Evolutionary conservation across 352 stramenopile species (phyloP).

Genomic region (Phytophthora melonis): DNA sequence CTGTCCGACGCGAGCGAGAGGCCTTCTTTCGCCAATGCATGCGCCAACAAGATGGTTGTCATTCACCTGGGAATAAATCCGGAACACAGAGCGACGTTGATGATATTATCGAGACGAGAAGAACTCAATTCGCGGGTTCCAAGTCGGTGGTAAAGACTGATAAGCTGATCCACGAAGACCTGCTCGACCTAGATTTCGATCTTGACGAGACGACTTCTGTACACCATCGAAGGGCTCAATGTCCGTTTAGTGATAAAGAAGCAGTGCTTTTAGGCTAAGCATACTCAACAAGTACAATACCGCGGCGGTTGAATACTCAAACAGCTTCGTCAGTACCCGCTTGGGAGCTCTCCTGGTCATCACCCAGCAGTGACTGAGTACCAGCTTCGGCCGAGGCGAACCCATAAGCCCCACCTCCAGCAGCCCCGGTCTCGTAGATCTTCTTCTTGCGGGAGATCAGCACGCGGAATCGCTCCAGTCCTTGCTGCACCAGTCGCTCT

Average conservation of each 20-base stretch:
- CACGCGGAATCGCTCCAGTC: constrained; percentile 51
- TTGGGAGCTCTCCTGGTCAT: constrained; percentile 15
- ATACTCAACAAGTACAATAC: neutral
- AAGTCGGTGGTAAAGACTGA: neutral
- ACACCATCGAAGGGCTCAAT: constrained; percentile 7
- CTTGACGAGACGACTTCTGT: constrained; percentile 2
- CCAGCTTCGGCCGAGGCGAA: constrained; percentile 32
- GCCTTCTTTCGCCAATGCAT: constrained; percentile 32
- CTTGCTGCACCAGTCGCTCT: constrained; percentile 60
- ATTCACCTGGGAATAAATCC: neutral
- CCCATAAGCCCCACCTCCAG: constrained; percentile 37
- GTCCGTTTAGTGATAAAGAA: constrained; percentile 6
- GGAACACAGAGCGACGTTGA: neutral
- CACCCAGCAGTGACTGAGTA: constrained; percentile 33
- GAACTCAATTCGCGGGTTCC: neutral
- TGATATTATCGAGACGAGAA: neutral
- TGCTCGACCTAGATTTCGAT: constrained; percentile 8
- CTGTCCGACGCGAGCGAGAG: constrained; percentile 21
- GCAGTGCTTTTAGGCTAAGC: neutral
- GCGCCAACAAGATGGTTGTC: neutral
- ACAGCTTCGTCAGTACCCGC: constrained; percentile 5
- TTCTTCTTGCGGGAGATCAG: constrained; percentile 50
- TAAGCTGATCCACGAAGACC: constrained; percentile 16
- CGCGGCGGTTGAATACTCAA: neutral
- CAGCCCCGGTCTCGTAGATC: constrained; percentile 39